Conservation (phyloP, 2,329 filamentous ascomycete species). For the Epichloe bromicola region DNA sequence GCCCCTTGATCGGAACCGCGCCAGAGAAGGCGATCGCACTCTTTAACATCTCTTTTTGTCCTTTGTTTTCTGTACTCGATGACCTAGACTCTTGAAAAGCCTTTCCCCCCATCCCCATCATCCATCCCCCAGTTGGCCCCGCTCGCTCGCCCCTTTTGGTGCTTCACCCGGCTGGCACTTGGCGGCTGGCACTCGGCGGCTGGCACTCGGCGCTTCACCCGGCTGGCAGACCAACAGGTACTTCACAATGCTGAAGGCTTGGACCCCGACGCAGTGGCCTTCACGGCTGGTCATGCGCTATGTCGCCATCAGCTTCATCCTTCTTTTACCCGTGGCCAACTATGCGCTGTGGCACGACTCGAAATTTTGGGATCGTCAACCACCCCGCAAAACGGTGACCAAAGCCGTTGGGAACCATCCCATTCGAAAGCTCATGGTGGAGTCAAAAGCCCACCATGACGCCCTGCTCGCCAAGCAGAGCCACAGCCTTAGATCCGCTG, state of each 20-base stretch:
- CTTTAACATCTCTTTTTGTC: not conserved
- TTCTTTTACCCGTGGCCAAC: conserved; percentile 14
- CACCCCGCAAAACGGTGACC: conserved; percentile 7
- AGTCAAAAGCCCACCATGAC: conserved; percentile 31
- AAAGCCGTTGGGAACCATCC: conserved; percentile 26
- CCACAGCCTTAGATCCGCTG: conserved; percentile 35
- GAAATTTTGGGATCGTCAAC: conserved; percentile 13
- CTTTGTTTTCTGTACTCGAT: not conserved
- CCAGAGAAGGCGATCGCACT: not conserved
- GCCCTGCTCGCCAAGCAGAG: conserved; percentile 31
- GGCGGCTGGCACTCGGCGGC: too few species aligned
- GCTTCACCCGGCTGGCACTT: not conserved
- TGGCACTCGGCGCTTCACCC: too few species aligned
- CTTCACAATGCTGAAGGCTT: conserved; percentile 5
- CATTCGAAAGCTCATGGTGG: conserved; percentile 36
- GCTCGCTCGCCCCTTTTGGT: not conserved
- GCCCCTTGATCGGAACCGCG: not conserved
- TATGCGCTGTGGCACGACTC: conserved; percentile 19
- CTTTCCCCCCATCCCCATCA: not conserved
- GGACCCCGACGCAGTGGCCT: conserved; percentile 10
- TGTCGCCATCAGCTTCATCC: conserved; percentile 14
- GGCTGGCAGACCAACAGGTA: not conserved
- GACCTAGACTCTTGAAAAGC: not conserved
- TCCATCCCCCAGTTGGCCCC: not conserved
- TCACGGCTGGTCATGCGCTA: conserved; percentile 18